A percentile compares a stretch with the other conserved stretches of the same genome.
phyloP scores from a whole-genome alignment of 495 filamentous ascomycete genomes.

The Cercophora samala region DNA sequence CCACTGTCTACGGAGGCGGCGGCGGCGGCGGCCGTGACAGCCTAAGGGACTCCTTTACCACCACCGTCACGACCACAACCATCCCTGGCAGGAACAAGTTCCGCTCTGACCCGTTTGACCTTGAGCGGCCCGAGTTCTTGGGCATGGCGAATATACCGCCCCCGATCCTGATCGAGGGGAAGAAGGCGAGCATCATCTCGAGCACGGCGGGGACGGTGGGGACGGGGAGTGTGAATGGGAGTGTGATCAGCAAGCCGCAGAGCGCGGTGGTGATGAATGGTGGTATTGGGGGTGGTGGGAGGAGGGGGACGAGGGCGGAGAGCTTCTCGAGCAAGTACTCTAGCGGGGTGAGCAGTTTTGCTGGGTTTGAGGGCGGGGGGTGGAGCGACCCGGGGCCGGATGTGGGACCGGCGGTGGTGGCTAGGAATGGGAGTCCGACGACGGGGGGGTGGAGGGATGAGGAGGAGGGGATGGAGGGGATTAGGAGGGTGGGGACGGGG shows the following conservation, averaged over 20 bases:
- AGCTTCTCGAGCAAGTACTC: slow-evolving; percentile 48
- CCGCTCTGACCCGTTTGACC: slow-evolving; percentile 65
- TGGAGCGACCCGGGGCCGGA: slow-evolving; percentile 56
- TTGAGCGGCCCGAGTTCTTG: slow-evolving; percentile 54
- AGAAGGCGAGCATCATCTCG: slow-evolving; percentile 22
- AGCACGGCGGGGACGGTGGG: slow-evolving; percentile 24
- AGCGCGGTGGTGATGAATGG: neutral
- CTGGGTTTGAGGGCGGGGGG: slow-evolving; percentile 25
- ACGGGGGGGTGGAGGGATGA: neutral
- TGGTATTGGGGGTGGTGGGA: too few relatives aligned
- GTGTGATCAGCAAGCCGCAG: slow-evolving; percentile 12
- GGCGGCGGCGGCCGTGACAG: too few relatives aligned
- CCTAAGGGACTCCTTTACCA: slow-evolving; percentile 19
- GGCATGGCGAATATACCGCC: slow-evolving; percentile 25
- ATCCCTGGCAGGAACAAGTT: slow-evolving; percentile 41
- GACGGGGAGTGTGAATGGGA: slow-evolving; percentile 13
- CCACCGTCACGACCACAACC: slow-evolving; percentile 17
- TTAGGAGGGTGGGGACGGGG: slow-evolving; percentile 26
- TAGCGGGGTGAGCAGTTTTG: slow-evolving; percentile 36
- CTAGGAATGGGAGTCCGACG: neutral
- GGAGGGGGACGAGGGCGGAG: slow-evolving; percentile 26
- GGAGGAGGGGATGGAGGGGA: slow-evolving; percentile 6
- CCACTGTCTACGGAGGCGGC: slow-evolving; percentile 25
- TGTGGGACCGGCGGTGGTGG: slow-evolving; percentile 38
- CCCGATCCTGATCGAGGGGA: slow-evolving; percentile 21